Evolutionary conservation across 2,329 filamentous ascomycete genomes (phyloP).

Genomic region (Bipolaris cookei): DNA sequence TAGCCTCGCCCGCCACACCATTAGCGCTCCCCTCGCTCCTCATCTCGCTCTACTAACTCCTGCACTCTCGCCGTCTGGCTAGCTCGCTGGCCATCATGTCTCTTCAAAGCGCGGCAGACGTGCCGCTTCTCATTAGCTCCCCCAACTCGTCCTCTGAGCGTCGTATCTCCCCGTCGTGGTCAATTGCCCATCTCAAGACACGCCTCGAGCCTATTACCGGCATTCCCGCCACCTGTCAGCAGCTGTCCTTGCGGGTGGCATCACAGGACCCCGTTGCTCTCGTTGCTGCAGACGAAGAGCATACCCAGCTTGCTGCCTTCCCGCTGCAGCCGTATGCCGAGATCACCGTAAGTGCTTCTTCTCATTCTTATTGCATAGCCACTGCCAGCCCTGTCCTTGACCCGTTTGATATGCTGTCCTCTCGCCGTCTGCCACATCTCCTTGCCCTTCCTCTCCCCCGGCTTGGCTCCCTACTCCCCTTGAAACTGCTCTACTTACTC

Average conservation of each 20-base stretch:
- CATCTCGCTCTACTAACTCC: constrained; percentile 17
- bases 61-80: constrained; percentile 15
- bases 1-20: constrained; percentile 4
- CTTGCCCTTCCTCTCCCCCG: constrained; percentile 14
- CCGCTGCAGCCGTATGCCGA: constrained; percentile 76
- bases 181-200: constrained; percentile 78
- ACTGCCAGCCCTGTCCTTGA: constrained; percentile 25
- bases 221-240: constrained; percentile 80
- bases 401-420: constrained; percentile 24
- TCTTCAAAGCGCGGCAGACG: constrained; percentile 66
- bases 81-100: constrained; percentile 29
- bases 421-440: constrained; percentile 42
- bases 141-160: constrained; percentile 84
- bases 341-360: constrained; percentile 70
- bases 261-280: constrained; percentile 69
- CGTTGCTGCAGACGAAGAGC: constrained; percentile 75
- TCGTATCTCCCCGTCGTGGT: constrained; percentile 91
- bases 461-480: constrained; percentile 18
- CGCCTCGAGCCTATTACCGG: constrained; percentile 95
- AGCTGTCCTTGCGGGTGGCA: constrained; percentile 72
- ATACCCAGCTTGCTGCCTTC: constrained; percentile 67
- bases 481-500: constrained; percentile 13
- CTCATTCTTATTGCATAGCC: constrained; percentile 23
- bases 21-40: constrained; percentile 17
- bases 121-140: constrained; percentile 76